Evolutionary conservation across 2,329 filamentous ascomycete genomes (phyloP).

Genomic region (Paramyrothecium sp.): DNA sequence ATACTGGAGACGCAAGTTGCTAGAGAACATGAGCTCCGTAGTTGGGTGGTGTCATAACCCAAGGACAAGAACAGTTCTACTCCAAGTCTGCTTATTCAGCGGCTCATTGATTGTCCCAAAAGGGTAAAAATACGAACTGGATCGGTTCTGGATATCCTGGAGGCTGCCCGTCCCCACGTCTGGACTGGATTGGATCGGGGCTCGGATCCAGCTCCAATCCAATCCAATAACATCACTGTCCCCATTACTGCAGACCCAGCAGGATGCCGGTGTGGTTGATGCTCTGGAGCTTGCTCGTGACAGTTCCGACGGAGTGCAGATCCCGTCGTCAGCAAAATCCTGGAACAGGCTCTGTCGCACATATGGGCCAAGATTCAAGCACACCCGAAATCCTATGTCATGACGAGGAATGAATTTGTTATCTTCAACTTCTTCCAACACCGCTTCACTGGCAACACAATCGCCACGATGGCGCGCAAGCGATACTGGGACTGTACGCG

Average conservation of each 20-base stretch:
- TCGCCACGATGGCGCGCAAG: slow-evolving; percentile 45
- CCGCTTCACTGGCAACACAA: slow-evolving; percentile 55
- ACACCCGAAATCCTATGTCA: slow-evolving; percentile 67
- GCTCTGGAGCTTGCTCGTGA: slow-evolving; percentile 77
- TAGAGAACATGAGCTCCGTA: too few species aligned
- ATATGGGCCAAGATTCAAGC: slow-evolving; percentile 68
- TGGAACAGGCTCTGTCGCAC: slow-evolving; percentile 61
- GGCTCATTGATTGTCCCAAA: too few species aligned
- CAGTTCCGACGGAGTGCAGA: slow-evolving; percentile 66
- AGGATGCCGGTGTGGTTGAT: slow-evolving; percentile 52
- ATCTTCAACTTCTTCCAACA: slow-evolving; percentile 83
- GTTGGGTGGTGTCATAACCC: too few species aligned
- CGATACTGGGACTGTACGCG: slow-evolving; percentile 52
- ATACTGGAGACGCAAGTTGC: too few species aligned
- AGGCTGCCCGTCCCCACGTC: too few species aligned
- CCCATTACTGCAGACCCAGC: slow-evolving; percentile 12
- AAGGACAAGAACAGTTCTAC: too few species aligned
- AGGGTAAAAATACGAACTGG: too few species aligned
- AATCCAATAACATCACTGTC: too few species aligned
- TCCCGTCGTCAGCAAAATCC: slow-evolving; percentile 58
- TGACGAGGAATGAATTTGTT: slow-evolving; percentile 75
- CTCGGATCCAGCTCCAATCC: too few species aligned
- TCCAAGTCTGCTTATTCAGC: too few species aligned
- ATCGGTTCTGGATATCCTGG: too few species aligned
- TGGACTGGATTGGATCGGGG: too few species aligned